Conservation (phyloP, 768 basidiomycete genomes). For the Phanerochaete sordida region DNA sequence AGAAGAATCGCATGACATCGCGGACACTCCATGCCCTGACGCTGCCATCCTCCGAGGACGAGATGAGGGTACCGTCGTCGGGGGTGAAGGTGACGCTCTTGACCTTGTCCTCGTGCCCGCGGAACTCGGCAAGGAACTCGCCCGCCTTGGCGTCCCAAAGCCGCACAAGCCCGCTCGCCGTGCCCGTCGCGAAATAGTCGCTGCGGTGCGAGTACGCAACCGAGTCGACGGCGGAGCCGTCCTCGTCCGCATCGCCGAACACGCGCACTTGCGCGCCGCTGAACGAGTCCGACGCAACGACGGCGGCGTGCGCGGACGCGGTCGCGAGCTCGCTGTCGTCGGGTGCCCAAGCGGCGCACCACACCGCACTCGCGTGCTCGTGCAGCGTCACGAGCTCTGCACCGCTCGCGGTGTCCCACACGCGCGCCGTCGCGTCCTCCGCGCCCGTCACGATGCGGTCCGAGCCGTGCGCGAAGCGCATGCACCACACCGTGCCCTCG, state of each 20-base stretch:
- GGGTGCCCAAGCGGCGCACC: slow-evolving; percentile 40
- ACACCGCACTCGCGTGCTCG: slow-evolving; percentile 21
- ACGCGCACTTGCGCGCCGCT: slow-evolving; percentile 11
- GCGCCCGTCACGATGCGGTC: slow-evolving; percentile 22
- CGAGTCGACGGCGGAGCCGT: slow-evolving; percentile 4
- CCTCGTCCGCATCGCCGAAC: slow-evolving; percentile 7
- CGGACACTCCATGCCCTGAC: slow-evolving; percentile 17
- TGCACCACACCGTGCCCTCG: slow-evolving; percentile 7
- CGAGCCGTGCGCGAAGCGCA: slow-evolving; percentile 19
- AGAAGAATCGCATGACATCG: slow-evolving; percentile 5
- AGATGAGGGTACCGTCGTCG: slow-evolving; percentile 38
- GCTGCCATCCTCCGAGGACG: slow-evolving; percentile 36
- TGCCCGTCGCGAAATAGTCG: slow-evolving; percentile 15
- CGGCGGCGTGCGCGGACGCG: slow-evolving; percentile 32
- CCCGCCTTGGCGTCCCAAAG: slow-evolving; percentile 16
- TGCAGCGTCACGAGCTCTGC: slow-evolving; percentile 1
- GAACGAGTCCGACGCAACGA: slow-evolving; percentile 16
- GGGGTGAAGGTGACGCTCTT: slow-evolving; percentile 37
- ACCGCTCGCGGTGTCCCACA: slow-evolving; percentile 22
- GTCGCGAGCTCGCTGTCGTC: slow-evolving; percentile 41
- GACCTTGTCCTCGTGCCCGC: slow-evolving; percentile 28
- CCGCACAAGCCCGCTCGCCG: slow-evolving; percentile 16
- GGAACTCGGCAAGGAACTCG: slow-evolving; percentile 5
- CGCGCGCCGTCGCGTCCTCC: slow-evolving; percentile 15
- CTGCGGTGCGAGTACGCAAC: slow-evolving; percentile 11